These are phyloP conservation scores for Aspergillus sp. DNA, from an alignment of 2,329 filamentous ascomycete species.

Conservation along the genomic window DNA sequence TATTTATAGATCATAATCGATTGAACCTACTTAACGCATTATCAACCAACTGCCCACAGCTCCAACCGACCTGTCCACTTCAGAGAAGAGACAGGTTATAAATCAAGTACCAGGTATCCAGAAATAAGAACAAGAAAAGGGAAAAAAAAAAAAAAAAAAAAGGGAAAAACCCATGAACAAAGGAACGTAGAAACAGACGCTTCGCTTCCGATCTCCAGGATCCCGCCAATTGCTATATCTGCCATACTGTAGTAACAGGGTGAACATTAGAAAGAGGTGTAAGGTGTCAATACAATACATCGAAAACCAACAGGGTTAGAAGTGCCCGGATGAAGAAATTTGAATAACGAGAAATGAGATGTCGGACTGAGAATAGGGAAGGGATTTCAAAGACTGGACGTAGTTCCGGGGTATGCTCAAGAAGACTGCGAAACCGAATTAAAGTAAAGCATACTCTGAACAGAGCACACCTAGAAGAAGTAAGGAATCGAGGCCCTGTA, in stretches of 20 bases:
- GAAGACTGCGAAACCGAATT: neutral
- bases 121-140: conserved; percentile 5
- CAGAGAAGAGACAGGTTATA: conserved; percentile 12
- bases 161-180: conserved; percentile 7
- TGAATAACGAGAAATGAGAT: neutral
- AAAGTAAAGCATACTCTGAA: neutral
- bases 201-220: conserved; percentile 12
- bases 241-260: conserved; percentile 9
- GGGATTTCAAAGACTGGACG: neutral
- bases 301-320: conserved; percentile 6
- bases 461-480: conserved; percentile 32
- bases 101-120: conserved; percentile 16
- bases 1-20: neutral
- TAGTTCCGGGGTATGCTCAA: neutral
- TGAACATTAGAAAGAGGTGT: conserved; percentile 13
- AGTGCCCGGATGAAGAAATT: neutral
- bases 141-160: conserved; percentile 8
- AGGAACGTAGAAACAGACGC: conserved; percentile 1
- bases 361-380: neutral
- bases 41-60: neutral
- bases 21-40: neutral
- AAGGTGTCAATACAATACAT: conserved; percentile 16
- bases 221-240: conserved; percentile 3
- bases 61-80: neutral
- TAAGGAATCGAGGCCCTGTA: conserved; percentile 42